These are phyloP conservation scores for Psilocybe mexicana DNA, from an alignment of 1,284 basidiomycete species.

Conservation along the genomic window DNA sequence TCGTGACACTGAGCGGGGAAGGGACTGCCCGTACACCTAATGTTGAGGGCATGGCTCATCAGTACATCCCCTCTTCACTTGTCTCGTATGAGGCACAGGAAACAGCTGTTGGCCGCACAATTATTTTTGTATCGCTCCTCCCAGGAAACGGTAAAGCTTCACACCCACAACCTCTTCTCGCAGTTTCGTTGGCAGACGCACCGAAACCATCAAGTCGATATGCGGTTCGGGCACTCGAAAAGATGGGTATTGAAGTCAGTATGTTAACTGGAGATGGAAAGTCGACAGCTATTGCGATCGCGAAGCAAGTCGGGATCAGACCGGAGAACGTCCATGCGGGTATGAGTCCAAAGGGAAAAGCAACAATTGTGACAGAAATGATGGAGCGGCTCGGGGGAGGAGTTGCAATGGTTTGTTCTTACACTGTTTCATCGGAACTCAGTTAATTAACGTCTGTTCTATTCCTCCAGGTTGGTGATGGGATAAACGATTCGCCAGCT, in stretches of 20 bases:
- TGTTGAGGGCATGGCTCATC: conserved; percentile 30
- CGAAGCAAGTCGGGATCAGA: conserved; percentile 82
- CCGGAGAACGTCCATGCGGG: conserved; percentile 82
- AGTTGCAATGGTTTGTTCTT: conserved; percentile 80
- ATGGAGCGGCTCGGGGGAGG: conserved; percentile 69
- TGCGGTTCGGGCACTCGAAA: conserved; percentile 76
- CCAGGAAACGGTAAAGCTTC: conserved; percentile 32
- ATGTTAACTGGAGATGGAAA: conserved; percentile 92
- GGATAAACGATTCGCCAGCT: conserved; percentile 98
- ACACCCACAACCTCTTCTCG: conserved; percentile 55
- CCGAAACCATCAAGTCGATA: conserved; percentile 82
- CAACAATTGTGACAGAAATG: conserved; percentile 76
- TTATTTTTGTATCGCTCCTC: conserved; percentile 79
- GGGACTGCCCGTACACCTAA: conserved; percentile 17
- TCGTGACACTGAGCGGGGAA: conserved; percentile 50
- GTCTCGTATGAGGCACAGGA: conserved; percentile 68
- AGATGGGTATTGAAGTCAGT: conserved; percentile 88
- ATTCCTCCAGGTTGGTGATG: conserved; percentile 84
- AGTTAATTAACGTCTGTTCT: not conserved
- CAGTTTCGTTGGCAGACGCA: conserved; percentile 80
- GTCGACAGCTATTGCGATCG: conserved; percentile 83
- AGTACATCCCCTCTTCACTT: conserved; percentile 58
- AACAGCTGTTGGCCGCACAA: conserved; percentile 72
- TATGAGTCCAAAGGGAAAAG: conserved; percentile 94
- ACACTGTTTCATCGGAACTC: not conserved